These are phyloP conservation scores for Pneumocystis jirovecii DNA, from an alignment of 1,139 yeast species.

Conservation along the genomic window DNA sequence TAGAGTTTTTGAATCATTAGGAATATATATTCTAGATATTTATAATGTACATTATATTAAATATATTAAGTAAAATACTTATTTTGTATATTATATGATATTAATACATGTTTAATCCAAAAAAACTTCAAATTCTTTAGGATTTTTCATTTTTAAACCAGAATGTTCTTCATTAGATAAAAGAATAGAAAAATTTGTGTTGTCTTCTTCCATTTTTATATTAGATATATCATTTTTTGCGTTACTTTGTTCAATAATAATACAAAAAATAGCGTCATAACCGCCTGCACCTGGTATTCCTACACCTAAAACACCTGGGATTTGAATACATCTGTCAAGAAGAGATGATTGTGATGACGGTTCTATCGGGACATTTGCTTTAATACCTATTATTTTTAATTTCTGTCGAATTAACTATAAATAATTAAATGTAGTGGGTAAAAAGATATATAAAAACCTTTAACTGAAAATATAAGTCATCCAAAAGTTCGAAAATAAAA, in stretches of 20 bases:
- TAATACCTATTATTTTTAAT: constrained; percentile 43
- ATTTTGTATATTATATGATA: not conserved
- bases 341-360: constrained; percentile 61
- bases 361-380: constrained; percentile 75
- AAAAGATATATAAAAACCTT: constrained; percentile 1
- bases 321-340: constrained; percentile 41
- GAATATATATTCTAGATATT: not conserved
- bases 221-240: not conserved
- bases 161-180: not conserved
- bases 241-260: constrained; percentile 35
- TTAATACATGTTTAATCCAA: not conserved
- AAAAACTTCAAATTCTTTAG: not conserved
- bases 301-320: constrained; percentile 76
- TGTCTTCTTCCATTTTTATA: not conserved
- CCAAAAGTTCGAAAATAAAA: constrained; percentile 1
- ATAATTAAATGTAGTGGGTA: constrained; percentile 17
- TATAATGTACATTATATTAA: not conserved
- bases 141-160: constrained; percentile 13
- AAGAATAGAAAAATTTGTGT: not conserved
- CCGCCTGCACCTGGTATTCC: constrained; percentile 99
- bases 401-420: constrained; percentile 37
- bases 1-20: not conserved
- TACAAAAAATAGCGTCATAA: constrained; percentile 71
- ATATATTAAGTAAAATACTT: not conserved
- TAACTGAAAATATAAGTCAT: constrained; percentile 17